Conservation (phyloP, 352 stramenopile genomes). For the Globisporangium orthogonon region DNA sequence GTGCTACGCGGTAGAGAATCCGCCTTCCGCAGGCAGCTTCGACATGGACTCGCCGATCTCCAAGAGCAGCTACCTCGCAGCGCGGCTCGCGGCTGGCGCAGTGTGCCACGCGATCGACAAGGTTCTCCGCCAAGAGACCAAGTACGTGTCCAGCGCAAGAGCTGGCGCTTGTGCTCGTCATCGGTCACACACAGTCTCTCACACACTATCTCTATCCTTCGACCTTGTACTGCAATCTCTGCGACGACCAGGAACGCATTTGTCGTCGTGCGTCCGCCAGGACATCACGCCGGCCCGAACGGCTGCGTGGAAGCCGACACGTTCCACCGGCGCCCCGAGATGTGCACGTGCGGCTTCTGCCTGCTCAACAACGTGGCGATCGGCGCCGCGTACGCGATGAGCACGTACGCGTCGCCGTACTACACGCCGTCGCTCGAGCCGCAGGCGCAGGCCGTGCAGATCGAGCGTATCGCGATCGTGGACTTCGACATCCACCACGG, state of each 20-base stretch:
- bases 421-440: neutral
- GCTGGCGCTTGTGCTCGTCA: too few species aligned
- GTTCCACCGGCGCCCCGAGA: slow-evolving; percentile 1
- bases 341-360: slow-evolving; percentile 74
- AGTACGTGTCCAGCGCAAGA: slow-evolving; percentile 23
- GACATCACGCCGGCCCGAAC: slow-evolving; percentile 47
- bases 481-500: slow-evolving; percentile 85
- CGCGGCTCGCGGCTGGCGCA: slow-evolving; percentile 43
- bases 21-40: slow-evolving; percentile 39
- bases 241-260: slow-evolving; percentile 70
- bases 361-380: slow-evolving; percentile 96
- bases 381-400: slow-evolving; percentile 90
- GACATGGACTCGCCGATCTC: slow-evolving; percentile 66
- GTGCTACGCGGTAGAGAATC: slow-evolving; percentile 41
- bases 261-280: slow-evolving; percentile 70
- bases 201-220: neutral
- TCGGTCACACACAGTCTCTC: too few species aligned
- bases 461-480: slow-evolving; percentile 51
- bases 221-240: neutral
- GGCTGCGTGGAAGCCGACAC: slow-evolving; percentile 22
- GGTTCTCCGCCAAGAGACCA: slow-evolving; percentile 43
- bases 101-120: slow-evolving; percentile 65
- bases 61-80: slow-evolving; percentile 46
- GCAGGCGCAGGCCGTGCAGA: neutral
- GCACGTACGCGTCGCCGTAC: slow-evolving; percentile 25